phyloP scores from a whole-genome alignment of 352 stramenopile genomes.

The Phytophthora idaei region DNA sequence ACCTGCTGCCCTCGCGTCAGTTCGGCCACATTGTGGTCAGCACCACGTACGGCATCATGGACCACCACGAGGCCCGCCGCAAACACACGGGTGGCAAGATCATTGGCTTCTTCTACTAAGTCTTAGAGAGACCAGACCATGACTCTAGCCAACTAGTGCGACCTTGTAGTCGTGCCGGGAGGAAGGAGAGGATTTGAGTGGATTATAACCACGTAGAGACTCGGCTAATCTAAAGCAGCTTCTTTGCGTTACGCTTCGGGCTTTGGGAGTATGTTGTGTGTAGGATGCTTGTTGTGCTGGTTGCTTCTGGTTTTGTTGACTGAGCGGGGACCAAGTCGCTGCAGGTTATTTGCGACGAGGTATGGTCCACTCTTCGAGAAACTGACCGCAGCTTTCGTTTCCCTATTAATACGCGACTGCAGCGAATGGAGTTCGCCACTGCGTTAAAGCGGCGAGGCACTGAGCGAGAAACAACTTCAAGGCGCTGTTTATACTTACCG shows the following conservation, averaged over 20 bases:
- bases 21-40: constrained; percentile 98
- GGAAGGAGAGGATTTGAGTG: constrained; percentile 40
- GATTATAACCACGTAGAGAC: constrained; percentile 30
- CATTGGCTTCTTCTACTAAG: constrained; percentile 99
- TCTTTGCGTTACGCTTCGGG: constrained; percentile 25
- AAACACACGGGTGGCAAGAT: constrained; percentile 99
- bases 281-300: background rate
- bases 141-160: constrained; percentile 25
- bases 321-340: background rate
- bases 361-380: constrained; percentile 1
- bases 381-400: constrained; percentile 6
- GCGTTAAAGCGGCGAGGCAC: constrained; percentile 12
- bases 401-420: constrained; percentile 24
- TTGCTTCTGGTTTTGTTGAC: background rate
- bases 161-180: constrained; percentile 20
- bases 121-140: constrained; percentile 10
- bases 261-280: background rate
- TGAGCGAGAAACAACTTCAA: constrained; percentile 3
- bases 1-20: constrained; percentile 98
- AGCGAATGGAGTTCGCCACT: constrained; percentile 12
- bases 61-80: constrained; percentile 94
- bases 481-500: background rate
- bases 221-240: constrained; percentile 33
- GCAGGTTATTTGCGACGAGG: background rate
- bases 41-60: constrained; percentile 92